These are phyloP conservation scores for Termitomyces sp. DNA, from an alignment of 768 basidiomycete genomes.

Conservation along the genomic window DNA sequence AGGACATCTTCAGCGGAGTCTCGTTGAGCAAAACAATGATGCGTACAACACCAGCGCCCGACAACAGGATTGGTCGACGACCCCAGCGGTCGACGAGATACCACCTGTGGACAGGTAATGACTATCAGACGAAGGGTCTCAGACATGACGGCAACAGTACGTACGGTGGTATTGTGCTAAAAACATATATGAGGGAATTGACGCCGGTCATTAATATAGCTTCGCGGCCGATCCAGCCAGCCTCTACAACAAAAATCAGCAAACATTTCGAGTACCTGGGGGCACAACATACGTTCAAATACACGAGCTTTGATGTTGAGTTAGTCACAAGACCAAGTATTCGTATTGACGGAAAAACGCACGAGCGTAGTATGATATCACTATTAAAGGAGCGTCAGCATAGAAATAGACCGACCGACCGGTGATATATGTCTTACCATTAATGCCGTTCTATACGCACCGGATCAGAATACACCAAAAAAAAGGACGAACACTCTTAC, in stretches of 20 bases:
- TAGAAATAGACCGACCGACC: too few species aligned
- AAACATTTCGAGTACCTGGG: not conserved
- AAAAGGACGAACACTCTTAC: constrained; percentile 4
- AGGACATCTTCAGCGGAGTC: not conserved
- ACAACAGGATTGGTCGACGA: constrained; percentile 78
- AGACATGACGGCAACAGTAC: constrained; percentile 21
- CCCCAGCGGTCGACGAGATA: constrained; percentile 92
- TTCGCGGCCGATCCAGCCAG: constrained; percentile 92
- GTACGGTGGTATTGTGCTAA: constrained; percentile 80
- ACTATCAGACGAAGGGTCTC: not conserved
- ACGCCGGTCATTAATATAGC: constrained; percentile 96
- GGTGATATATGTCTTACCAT: constrained; percentile 43
- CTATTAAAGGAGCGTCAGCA: constrained; percentile 27
- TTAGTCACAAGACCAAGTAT: constrained; percentile 4
- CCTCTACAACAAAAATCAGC: constrained; percentile 45
- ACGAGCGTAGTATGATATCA: constrained; percentile 95
- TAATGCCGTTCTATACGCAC: constrained; percentile 80
- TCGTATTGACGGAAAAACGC: constrained; percentile 23
- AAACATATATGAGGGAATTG: constrained; percentile 76
- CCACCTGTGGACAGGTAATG: constrained; percentile 54
- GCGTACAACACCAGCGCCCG: constrained; percentile 75
- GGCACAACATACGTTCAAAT: constrained; percentile 65
- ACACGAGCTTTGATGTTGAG: constrained; percentile 55
- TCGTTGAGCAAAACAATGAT: not conserved
- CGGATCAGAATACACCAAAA: not conserved